Base-by-base conservation (phyloP, 2,329 filamentous ascomycete genomes). In the Cladobotryum protrusum region DNA sequence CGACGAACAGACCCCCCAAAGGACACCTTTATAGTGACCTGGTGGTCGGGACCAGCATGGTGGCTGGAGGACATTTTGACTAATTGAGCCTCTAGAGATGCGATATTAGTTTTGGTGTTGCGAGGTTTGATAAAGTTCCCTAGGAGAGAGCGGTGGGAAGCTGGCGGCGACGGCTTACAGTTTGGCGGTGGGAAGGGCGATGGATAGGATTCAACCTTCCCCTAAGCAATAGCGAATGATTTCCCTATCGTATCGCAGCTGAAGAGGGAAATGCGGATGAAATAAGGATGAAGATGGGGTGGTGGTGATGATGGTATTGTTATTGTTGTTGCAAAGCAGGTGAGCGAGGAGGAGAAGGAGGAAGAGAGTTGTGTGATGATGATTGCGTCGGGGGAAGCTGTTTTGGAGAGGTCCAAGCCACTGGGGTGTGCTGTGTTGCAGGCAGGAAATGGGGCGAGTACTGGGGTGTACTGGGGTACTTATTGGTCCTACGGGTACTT, bases 11-110 rank as follows among this genome's bases (percentile, higher is more conserved):
- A 74, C 52, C 88, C 88, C 63, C 90, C 82, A 63, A 86, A 82
- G 62, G 82, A 80, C 64, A 95, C 79, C 76, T 97, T 97, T 72
- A 96, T 75, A 57, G 86, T 89, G 70, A 97, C 87, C 55, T 63
- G 56, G 57, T 61, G 56, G 46, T 69, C 67, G 33, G 60, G 59
- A 39, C 54, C 55, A 34, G 34, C 15, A 41, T 44, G 37, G 44
- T 39, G 33, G 43, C 24, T 34, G 34, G 51, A 53, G 39, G 51
- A 33, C 51, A 53, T 53, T 43, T 40, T 52, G 50, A 20, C 42
- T 20, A 29, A 32, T 45, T 48, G 35, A 41, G 44, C 9, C 36
- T 24, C 19, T 48, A 45, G n/a, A 32, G 42, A 43, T 32, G 29
- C 9, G 15, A 24, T 32, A 35, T 48, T 29, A 48, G 46, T 29